Base-by-base conservation (phyloP, 345 rosid species). In the Cardamine resedifolia region DNA sequence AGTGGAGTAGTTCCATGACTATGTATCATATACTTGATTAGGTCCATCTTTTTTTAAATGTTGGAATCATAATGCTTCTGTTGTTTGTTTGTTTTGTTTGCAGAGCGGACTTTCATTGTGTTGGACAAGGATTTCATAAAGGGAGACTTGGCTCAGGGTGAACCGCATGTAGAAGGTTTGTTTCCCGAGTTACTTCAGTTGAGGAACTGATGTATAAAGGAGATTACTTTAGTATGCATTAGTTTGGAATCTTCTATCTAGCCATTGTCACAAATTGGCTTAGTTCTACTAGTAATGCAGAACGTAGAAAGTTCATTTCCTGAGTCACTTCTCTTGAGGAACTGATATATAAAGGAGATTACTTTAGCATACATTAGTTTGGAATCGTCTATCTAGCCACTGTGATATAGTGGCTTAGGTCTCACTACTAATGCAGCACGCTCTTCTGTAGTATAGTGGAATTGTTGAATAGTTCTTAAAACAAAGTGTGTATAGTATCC, bases 41-140 rank as follows among this genome's bases (percentile, higher is more conserved):
- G 21, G 47, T 49, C 15, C 1, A 8, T 61, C 14, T 21, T 24
- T 18, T 47, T 48, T 49, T 3, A 43, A 27, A 19, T 58, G 44
- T 39, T 7, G 19, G 31, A 3, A 10, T 27, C 15, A 10, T 75
- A 21, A 61, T 43, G 15, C 41, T 58, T 68, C 18, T 66, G 41
- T 10, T 72, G 51, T 60, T 39, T 21, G 5, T 36, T 67, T 64
- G 65, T 77, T 28, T 0, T 28, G 3, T 5, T 15, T 41, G n/a
- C 96, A 95, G 96, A 95, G 83, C 73, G 86, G 65, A 95, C 98
- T 64, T 91, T 95, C 79, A 91, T 95, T 76, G 84, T 91, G 19
- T 70, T 95, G 77, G 94, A 91, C 76, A 91, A 85, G 79, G 92
- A 84, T 39, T 56, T 88, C 69, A 45, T 90, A 0, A 71, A 80